Base-by-base conservation (phyloP, 1,139 yeast genomes). In the Protomyces macrosporus region DNA sequence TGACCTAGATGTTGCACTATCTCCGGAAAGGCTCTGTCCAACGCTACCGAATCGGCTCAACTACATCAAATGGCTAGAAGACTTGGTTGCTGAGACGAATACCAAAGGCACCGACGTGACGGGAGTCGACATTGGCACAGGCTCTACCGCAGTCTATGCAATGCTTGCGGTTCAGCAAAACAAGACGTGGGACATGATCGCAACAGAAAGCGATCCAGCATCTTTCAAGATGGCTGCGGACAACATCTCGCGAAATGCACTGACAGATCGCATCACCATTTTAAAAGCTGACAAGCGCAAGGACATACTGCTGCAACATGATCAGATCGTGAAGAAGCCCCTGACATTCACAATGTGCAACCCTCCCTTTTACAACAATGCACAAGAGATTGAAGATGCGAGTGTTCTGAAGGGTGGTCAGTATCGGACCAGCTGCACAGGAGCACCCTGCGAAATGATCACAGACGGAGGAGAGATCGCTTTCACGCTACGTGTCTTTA, bases 291-390 rank as follows among this genome's bases (percentile, higher is more conserved):
- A 30, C 4, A 45, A 57, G 12, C 51, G 34, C 3, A 53, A 37
- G 23, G 42, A 51, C 3, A n/a, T 51, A 34, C 33, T 58, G 52
- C 35, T 58, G 30, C 62, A 58, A 14, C 55, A 57, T 23, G 45
- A 40, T 7, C 6, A 32, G 6, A 36, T 50, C 4, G 12, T 23
- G 10, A 6, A 23, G 3, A 12, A 36, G 14, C 50, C 35, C 9
- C 36, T 57, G 6, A 34, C 52, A 10, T 58, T 58, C 36, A 52
- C 74, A 1, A 72, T 79, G 69, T 78, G 82, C 66, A 79, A 79
- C 65, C 82, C 82, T 3, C 82, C 82, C 1, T 79, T 79, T 66
- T 79, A 78, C 66, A 60, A 67, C 3, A 73, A 77, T 0, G 9
- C 36, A 0, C 70, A 69, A 0, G 81, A 78, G 42, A 66, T 77